Percentiles rank a stretch among this genome's conserved stretches.
Conservation (phyloP, 148 eudicot species). For the Arctostaphylos glauca region DNA sequence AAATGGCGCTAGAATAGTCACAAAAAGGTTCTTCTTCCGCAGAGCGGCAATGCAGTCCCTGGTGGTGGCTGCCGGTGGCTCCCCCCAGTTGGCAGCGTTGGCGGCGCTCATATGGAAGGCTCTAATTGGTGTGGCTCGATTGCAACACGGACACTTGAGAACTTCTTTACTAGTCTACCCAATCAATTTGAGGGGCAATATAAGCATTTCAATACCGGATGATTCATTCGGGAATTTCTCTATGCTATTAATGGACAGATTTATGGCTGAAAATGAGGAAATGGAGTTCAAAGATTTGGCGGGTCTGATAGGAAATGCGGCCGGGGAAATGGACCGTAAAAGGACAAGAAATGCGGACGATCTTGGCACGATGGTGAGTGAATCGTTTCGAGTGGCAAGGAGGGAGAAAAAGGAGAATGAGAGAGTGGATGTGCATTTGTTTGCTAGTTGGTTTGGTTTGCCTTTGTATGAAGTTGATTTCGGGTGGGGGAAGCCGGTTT, state of each 20-base stretch:
- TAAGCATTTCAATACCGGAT: background rate
- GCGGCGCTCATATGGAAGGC: slow-evolving; percentile 28
- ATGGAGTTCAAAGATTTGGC: slow-evolving; percentile 6
- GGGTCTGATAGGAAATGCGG: background rate
- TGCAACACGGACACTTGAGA: slow-evolving; percentile 16
- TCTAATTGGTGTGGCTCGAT: slow-evolving; percentile 9
- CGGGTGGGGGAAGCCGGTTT: slow-evolving; percentile 35
- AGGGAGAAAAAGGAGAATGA: background rate
- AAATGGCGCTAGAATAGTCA: background rate
- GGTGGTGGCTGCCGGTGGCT: background rate
- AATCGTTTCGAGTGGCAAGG: slow-evolving; percentile 8
- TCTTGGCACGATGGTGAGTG: slow-evolving; percentile 7
- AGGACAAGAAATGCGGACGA: background rate
- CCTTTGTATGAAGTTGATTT: slow-evolving; percentile 29
- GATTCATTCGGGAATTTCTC: slow-evolving; percentile 26
- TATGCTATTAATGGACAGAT: background rate
- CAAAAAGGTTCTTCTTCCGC: slow-evolving; percentile 23
- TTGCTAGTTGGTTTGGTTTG: slow-evolving; percentile 28
- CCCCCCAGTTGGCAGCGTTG: background rate
- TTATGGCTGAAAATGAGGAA: background rate
- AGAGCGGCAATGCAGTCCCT: slow-evolving; percentile 4
- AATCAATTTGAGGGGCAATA: slow-evolving; percentile 21
- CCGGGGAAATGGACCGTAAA: background rate
- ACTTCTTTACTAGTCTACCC: slow-evolving; percentile 7
- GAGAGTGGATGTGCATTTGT: slow-evolving; percentile 7